Conservation (phyloP, 2,329 filamentous ascomycete species). For the Fusarium sp. region DNA sequence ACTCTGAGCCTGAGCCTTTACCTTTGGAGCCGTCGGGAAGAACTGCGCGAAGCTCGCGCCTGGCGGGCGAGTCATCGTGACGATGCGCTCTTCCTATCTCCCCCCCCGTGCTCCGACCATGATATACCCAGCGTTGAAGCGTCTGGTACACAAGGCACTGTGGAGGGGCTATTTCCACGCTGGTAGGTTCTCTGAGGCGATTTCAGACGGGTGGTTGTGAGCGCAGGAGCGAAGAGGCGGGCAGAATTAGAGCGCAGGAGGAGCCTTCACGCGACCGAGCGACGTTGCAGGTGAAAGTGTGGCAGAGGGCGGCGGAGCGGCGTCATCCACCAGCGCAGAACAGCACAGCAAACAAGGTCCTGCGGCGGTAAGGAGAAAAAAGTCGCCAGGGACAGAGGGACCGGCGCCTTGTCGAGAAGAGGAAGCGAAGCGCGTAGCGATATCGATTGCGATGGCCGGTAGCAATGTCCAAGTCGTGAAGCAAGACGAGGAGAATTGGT, state of each 20-base stretch:
- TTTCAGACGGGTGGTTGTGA: constrained; percentile 12
- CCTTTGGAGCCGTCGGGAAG: constrained; percentile 82
- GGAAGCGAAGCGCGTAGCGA: constrained; percentile 28
- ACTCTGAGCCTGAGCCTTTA: constrained; percentile 59
- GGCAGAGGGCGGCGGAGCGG: constrained; percentile 32
- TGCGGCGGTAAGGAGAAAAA: constrained; percentile 38
- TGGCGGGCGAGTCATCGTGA: constrained; percentile 83
- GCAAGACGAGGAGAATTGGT: constrained; percentile 34
- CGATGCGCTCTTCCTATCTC: constrained; percentile 63
- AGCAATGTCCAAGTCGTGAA: constrained; percentile 36
- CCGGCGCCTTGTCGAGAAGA: constrained; percentile 12
- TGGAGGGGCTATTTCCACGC: not conserved
- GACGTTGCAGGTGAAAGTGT: constrained; percentile 38
- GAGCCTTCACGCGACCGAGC: constrained; percentile 56
- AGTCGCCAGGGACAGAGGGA: constrained; percentile 28
- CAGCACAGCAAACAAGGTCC: constrained; percentile 17
- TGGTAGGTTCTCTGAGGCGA: constrained; percentile 8
- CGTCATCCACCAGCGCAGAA: constrained; percentile 38
- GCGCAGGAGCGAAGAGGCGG: constrained; percentile 20
- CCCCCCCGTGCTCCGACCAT: constrained; percentile 67
- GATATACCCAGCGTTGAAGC: constrained; percentile 61
- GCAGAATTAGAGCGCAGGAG: constrained; percentile 40
- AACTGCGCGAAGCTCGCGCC: constrained; percentile 86
- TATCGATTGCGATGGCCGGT: constrained; percentile 26
- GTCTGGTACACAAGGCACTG: constrained; percentile 18